Evolutionary conservation across 306 rosid species (phyloP), one percentile per base, ranked within the genome.

Genomic region (Prunus dulcis): DNA sequence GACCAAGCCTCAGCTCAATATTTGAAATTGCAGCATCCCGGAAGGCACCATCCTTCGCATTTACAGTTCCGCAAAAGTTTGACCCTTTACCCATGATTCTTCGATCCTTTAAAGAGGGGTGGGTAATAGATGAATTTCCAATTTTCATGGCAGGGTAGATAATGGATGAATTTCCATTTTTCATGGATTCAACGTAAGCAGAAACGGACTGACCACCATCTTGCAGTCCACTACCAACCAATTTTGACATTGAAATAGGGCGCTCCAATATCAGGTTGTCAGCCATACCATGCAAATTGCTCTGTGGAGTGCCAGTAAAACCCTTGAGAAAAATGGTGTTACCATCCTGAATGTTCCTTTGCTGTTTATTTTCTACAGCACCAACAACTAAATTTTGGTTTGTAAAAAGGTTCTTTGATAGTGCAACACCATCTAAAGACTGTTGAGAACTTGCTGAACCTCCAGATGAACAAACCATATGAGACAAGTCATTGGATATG

Each of bases 1-100:
- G 92, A 74, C 92, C 96, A 76, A 88, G 92, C 82, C 84, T 84
- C 73, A 86, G 81, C 79, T 86, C 89, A 69, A 88, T 64, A 79
- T 83, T 86, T 60, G 92, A 90, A 72, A 65, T 67, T 73, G 87
- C 75, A 74, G 83, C 86, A 73, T 76, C 86, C 76, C 79, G 67
- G 77, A 86, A 62, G 57, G 72, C 73, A 72, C 79, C 77, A 74
- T 71, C 72, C 30, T 80, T 76, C 15, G 68, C 77, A 57, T 69
- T 83, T 64, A 66, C 67, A 43, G 46, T 75, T 81, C 61, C 80
- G 46, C 78, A 78, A 73, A 83, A 77, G 25, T 71, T 81, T 51
- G 82, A 86, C 47, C 80, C 87, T 73, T 81, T 84, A 74, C 56
- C 61, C 67, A 43, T 52, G 73, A 77, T 83, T 75, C 81, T 81